phyloP scores from a whole-genome alignment of 2,329 filamentous ascomycete genomes.

The Fusarium zealandicum region DNA sequence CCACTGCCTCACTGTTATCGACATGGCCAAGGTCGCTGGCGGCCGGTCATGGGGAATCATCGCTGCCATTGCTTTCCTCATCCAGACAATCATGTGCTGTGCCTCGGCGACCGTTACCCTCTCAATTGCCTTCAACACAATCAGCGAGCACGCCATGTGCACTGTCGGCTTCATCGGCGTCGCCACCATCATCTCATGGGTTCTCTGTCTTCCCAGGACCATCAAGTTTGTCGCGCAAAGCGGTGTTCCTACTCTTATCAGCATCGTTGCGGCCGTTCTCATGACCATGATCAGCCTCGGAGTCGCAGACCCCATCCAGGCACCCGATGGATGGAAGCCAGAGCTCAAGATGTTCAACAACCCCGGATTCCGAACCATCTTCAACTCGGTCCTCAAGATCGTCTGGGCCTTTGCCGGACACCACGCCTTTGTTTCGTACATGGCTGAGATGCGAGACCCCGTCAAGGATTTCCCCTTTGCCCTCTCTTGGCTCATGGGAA shows the following conservation, averaged over 20 bases:
- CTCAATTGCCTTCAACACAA: slow-evolving; percentile 21
- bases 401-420: slow-evolving; percentile 35
- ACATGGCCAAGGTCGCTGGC: slow-evolving; percentile 65
- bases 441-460: slow-evolving; percentile 36
- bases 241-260: slow-evolving; percentile 11
- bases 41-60: slow-evolving; percentile 10
- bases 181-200: slow-evolving; percentile 3
- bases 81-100: slow-evolving; percentile 23
- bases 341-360: slow-evolving; percentile 14
- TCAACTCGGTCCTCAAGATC: slow-evolving; percentile 25
- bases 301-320: slow-evolving; percentile 1
- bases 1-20: slow-evolving; percentile 71
- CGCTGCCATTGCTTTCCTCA: slow-evolving; percentile 11
- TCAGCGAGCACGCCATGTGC: slow-evolving; percentile 15
- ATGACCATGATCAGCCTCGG: slow-evolving; percentile 26
- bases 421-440: slow-evolving; percentile 33
- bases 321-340: slow-evolving; percentile 9
- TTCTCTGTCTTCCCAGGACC: slow-evolving; percentile 15
- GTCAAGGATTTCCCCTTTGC: slow-evolving; percentile 28
- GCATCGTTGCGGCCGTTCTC: slow-evolving; percentile 8
- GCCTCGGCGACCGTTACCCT: slow-evolving; percentile 18
- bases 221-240: slow-evolving; percentile 23
- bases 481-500: slow-evolving; percentile 16
- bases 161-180: slow-evolving; percentile 17
- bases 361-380: slow-evolving; percentile 22